Evolutionary conservation across 148 eudicot genomes (phyloP).

Genomic region (Rhododendron molle): DNA sequence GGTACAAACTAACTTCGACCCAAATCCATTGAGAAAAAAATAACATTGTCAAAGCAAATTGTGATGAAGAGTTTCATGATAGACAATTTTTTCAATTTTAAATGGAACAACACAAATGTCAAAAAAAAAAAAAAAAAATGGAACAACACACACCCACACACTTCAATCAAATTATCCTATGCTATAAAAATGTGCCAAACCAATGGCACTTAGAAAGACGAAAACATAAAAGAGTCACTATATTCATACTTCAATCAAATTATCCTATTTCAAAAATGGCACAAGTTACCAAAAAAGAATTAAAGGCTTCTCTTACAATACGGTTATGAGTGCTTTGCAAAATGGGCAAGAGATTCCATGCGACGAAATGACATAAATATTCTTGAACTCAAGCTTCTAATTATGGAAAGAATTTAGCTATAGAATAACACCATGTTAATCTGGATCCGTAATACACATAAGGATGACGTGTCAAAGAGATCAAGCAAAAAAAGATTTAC

Average conservation of each 20-base stretch:
- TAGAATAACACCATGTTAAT: neutral
- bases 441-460: neutral
- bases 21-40: too few species aligned
- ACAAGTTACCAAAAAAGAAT: neutral
- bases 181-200: neutral
- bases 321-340: neutral
- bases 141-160: too few species aligned
- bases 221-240: neutral
- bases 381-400: neutral
- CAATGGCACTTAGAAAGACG: neutral
- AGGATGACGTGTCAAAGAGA: neutral
- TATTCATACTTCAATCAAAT: neutral
- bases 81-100: too few species aligned
- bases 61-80: too few species aligned
- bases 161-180: neutral
- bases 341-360: neutral
- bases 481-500: conserved; percentile 25
- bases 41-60: too few species aligned
- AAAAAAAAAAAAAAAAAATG: too few species aligned
- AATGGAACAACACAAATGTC: too few species aligned
- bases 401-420: neutral
- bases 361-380: neutral
- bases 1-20: too few species aligned
- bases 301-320: neutral
- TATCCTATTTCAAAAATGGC: neutral